phyloP scores from a whole-genome alignment of 2,329 filamentous ascomycete genomes.

The Aspergillus uvarum region DNA sequence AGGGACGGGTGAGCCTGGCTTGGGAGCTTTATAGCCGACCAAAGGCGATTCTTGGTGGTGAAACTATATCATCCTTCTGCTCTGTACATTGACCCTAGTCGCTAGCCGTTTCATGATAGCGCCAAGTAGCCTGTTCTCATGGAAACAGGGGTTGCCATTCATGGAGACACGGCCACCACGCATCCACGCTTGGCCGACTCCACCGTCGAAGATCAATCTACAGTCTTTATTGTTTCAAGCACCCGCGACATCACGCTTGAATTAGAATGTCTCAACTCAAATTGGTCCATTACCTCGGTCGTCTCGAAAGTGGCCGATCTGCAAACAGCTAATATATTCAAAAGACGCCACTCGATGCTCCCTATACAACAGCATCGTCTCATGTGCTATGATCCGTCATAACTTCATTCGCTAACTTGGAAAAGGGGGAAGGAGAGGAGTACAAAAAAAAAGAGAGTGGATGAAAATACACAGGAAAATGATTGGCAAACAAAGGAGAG shows the following conservation, averaged over 20 bases:
- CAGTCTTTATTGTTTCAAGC: not conserved
- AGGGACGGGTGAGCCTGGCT: too few species aligned
- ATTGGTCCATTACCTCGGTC: not conserved
- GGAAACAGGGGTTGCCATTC: not conserved
- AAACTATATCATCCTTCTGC: too few species aligned
- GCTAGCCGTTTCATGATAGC: not conserved
- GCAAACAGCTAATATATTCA: not conserved
- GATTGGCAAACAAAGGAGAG: not conserved
- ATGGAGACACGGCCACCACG: not conserved
- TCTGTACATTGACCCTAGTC: not conserved
- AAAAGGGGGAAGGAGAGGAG: not conserved
- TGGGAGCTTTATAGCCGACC: too few species aligned
- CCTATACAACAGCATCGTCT: constrained; percentile 21
- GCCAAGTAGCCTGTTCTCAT: constrained; percentile 3
- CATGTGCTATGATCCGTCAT: not conserved
- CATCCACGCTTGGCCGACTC: not conserved
- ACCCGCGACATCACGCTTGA: not conserved
- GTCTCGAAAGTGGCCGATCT: not conserved
- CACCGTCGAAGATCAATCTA: not conserved
- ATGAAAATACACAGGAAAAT: constrained; percentile 1
- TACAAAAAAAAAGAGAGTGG: not conserved
- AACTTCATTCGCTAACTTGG: not conserved
- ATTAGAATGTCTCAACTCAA: not conserved
- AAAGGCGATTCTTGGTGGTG: too few species aligned
- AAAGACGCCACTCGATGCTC: constrained; percentile 42